Evolutionary conservation across 441 rosid species (phyloP), one percentile per base, ranked within the genome.

Genomic region (Raphanus hybrid): DNA sequence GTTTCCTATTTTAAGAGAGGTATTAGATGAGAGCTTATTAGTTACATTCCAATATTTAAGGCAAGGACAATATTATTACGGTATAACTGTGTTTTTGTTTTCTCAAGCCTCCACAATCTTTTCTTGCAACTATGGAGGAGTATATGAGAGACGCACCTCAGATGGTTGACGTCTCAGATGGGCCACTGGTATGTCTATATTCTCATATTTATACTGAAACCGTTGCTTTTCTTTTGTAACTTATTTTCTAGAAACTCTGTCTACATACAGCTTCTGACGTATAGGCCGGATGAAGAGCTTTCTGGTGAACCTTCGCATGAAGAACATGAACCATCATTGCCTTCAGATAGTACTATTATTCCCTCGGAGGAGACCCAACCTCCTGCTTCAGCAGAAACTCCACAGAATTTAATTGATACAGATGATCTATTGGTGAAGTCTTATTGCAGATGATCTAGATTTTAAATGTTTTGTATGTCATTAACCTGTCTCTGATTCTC

Each of bases 71-170:
- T 29, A n/a, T 9, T 32, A 32, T 16, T 5, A 70, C 26, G 8
- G 41, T 50, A 3, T 79, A 16, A 62, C 65, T 69, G 15, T 70
- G 10, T 32, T 68, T 57, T 67, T 71, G 20, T 54, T 71, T 70
- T 73, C 73, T 85, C 57, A 85, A 96, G 99, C 99, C 99, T 52
- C 99, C 99, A 8, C 98, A 92, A 85, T 92, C 97, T 45, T 96
- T 96, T 82, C 92, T 96, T 80, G 85, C 82, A 62, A 96, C 99
- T 77, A 96, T 96, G 99, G 98, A 96, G 87, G 99, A 96, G 83
- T 96, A 96, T 79, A 89, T 96, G 83, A 86, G 81, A 84, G 98
- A 96, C 80, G 99, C 99, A 52, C 99, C 99, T 3, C 89, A 90
- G 48, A 79, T 86, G 82, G 96, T 96, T 48, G 75, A 87, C 66